Conservation (phyloP, 1,284 basidiomycete genomes). For the Pseudozyma hubeiensis region DNA sequence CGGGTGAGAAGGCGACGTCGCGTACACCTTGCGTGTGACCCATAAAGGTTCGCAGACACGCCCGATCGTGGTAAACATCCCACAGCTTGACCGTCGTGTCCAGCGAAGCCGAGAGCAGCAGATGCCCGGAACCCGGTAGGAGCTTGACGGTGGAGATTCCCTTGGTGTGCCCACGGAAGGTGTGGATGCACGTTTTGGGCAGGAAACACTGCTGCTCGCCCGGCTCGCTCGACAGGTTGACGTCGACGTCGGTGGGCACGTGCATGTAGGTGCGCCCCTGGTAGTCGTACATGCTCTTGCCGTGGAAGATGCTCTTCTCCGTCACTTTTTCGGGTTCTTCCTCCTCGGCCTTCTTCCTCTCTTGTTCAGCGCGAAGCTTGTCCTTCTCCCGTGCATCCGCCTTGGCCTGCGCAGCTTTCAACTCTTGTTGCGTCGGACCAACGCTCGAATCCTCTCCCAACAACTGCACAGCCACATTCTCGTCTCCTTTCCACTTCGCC, state of each 20-base stretch:
- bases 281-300: constrained; percentile 95
- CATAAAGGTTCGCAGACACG: constrained; percentile 95
- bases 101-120: constrained; percentile 93
- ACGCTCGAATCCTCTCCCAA: constrained; percentile 58
- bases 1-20: constrained; percentile 93
- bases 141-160: constrained; percentile 92
- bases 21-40: constrained; percentile 97
- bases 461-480: constrained; percentile 70
- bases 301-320: constrained; percentile 95
- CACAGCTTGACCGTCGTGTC: constrained; percentile 99
- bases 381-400: constrained; percentile 74
- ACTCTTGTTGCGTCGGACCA: constrained; percentile 73
- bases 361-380: constrained; percentile 71
- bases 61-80: constrained; percentile 97
- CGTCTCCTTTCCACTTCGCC: constrained; percentile 91
- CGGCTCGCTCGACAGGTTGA: constrained; percentile 79
- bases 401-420: constrained; percentile 75
- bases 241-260: constrained; percentile 77
- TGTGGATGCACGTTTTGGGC: constrained; percentile 94
- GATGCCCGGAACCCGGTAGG: constrained; percentile 91
- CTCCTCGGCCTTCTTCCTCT: constrained; percentile 74
- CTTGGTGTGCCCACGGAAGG: constrained; percentile 97
- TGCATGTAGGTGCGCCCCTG: constrained; percentile 99
- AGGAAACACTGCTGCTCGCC: constrained; percentile 91
- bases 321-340: constrained; percentile 83